phyloP scores from a whole-genome alignment of 176 grass and related monocot species.

The Melocanna baccifera region DNA sequence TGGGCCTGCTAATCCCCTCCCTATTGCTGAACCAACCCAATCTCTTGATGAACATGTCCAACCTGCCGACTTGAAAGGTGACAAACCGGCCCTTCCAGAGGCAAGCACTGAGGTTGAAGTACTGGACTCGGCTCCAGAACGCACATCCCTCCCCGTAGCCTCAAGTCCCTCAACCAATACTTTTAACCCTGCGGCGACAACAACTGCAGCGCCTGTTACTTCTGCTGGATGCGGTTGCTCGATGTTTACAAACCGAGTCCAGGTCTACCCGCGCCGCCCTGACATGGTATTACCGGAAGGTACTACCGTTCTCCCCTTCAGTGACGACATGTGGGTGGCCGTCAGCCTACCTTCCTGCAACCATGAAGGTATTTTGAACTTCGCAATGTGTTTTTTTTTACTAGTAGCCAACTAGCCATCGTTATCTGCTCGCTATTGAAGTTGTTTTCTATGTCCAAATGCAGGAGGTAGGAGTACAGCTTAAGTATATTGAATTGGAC shows the following conservation, averaged over 20 bases:
- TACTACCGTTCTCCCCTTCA: slow-evolving; percentile 47
- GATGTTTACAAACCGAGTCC: slow-evolving; percentile 42
- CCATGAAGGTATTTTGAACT: slow-evolving; percentile 45
- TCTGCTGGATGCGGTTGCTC: slow-evolving; percentile 13
- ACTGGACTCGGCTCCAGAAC: slow-evolving; percentile 8
- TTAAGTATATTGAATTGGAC: background rate
- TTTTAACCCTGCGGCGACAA: background rate
- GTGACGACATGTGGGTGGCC: slow-evolving; percentile 62
- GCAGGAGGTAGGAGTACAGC: background rate
- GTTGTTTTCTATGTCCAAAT: background rate
- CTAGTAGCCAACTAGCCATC: background rate
- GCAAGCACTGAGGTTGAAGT: slow-evolving; percentile 8
- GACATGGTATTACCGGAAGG: slow-evolving; percentile 48
- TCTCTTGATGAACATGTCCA: background rate
- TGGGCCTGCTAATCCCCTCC: slow-evolving; percentile 8
- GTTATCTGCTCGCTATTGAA: slow-evolving; percentile 14
- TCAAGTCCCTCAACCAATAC: background rate
- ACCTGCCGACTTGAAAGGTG: background rate
- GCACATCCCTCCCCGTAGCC: background rate
- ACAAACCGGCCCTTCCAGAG: slow-evolving; percentile 5
- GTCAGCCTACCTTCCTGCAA: slow-evolving; percentile 47
- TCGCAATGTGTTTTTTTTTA: background rate
- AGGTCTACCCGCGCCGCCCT: slow-evolving; percentile 40
- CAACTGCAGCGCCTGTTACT: background rate
- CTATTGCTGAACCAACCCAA: slow-evolving; percentile 10